These are phyloP conservation scores for Speleostelium caveatum DNA, from an alignment of 78 protist species.

Conservation along the genomic window DNA sequence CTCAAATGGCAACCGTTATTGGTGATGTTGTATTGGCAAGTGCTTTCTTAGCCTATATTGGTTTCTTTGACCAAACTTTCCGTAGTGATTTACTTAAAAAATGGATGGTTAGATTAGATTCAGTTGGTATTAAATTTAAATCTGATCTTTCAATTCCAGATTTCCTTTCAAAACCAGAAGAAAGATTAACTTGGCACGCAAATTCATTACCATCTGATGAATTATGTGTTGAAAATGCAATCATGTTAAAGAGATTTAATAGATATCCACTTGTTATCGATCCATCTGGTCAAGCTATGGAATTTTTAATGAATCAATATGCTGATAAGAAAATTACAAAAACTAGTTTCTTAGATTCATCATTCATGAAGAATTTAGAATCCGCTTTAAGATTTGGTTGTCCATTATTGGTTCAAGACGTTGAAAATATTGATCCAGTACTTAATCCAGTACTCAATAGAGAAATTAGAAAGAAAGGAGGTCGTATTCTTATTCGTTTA, in stretches of 20 bases:
- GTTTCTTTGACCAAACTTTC: slow-evolving; percentile 90
- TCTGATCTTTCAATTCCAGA: slow-evolving; percentile 86
- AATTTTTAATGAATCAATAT: slow-evolving; percentile 88
- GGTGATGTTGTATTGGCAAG: slow-evolving; percentile 94
- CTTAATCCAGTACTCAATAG: slow-evolving; percentile 97
- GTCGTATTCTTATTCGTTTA: slow-evolving; percentile 92
- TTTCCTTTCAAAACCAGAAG: slow-evolving; percentile 89
- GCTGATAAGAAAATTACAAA: slow-evolving; percentile 79
- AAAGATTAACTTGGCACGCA: slow-evolving; percentile 86
- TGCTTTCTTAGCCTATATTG: slow-evolving; percentile 96
- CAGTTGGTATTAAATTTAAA: slow-evolving; percentile 41
- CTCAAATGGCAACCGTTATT: slow-evolving; percentile 89
- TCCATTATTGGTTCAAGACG: slow-evolving; percentile 97
- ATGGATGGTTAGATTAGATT: slow-evolving; percentile 85
- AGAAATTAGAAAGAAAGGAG: slow-evolving; percentile 92
- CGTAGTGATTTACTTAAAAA: slow-evolving; percentile 69
- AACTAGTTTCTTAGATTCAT: slow-evolving; percentile 90
- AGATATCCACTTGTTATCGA: slow-evolving; percentile 99
- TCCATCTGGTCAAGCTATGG: slow-evolving; percentile 97
- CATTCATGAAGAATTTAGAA: slow-evolving; percentile 93
- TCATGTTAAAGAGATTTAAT: slow-evolving; percentile 93
- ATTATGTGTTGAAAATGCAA: slow-evolving; percentile 97
- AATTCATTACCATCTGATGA: slow-evolving; percentile 95
- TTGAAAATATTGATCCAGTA: slow-evolving; percentile 97
- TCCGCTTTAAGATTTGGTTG: slow-evolving; percentile 91